Evolutionary conservation across 768 basidiomycete species (phyloP).

Genomic region (Trametes meyenii): DNA sequence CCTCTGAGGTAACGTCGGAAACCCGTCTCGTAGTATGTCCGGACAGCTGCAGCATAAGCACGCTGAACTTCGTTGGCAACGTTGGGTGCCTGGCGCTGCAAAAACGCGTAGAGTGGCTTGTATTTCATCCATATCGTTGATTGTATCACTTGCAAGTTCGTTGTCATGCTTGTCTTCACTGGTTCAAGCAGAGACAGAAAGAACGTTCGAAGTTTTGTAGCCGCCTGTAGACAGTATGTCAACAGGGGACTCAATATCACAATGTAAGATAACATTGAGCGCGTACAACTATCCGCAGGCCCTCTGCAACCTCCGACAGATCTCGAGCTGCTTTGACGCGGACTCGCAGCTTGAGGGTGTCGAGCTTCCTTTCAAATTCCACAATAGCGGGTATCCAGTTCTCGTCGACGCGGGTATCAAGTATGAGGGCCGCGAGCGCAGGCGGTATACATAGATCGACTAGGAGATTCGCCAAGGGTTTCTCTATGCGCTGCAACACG

Average conservation of each 20-base stretch:
- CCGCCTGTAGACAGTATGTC: constrained; percentile 55
- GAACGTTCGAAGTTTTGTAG: constrained; percentile 85
- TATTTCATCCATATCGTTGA: constrained; percentile 86
- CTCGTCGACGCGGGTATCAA: constrained; percentile 86
- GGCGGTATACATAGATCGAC: constrained; percentile 85
- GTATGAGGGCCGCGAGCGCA: constrained; percentile 67
- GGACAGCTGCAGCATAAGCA: constrained; percentile 79
- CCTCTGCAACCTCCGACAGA: constrained; percentile 81
- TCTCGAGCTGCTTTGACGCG: constrained; percentile 89
- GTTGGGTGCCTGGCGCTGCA: constrained; percentile 77
- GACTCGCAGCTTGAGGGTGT: constrained; percentile 67
- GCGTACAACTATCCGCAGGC: constrained; percentile 84
- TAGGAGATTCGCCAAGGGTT: constrained; percentile 80
- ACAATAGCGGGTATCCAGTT: constrained; percentile 82
- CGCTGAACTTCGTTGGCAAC: constrained; percentile 89
- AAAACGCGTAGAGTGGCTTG: constrained; percentile 77
- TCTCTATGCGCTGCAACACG: constrained; percentile 77
- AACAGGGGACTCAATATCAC: too few species aligned
- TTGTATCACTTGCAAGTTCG: constrained; percentile 93
- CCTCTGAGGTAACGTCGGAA: constrained; percentile 88
- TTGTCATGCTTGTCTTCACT: constrained; percentile 79
- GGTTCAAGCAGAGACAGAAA: constrained; percentile 84
- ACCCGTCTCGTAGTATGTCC: constrained; percentile 94
- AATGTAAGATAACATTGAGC: background rate
- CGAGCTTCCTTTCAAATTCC: constrained; percentile 80